Evolutionary conservation across 2,329 filamentous ascomycete species (phyloP), one percentile per base, ranked within the genome.

Genomic region (Fonsecaea monophora): DNA sequence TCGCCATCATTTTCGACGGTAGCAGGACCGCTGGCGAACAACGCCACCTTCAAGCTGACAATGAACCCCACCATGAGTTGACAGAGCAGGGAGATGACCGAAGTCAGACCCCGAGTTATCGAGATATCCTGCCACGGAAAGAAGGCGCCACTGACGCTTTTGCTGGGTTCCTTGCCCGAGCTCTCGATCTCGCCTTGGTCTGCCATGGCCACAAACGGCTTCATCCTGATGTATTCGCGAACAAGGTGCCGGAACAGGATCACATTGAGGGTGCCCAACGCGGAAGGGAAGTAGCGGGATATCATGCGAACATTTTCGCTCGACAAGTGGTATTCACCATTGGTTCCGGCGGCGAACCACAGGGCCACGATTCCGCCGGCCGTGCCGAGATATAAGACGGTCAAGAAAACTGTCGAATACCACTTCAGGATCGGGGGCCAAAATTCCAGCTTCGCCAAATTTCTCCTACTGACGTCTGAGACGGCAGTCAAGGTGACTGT

Each of bases 221-320:
- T 60, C 62, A 64, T 64, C 21, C 62, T 35, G 35, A 64, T 57
- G n/a, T 32, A 58, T 30, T 64, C 62, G 13, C 62, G 53, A 15
- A 64, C 62, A 53, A 57, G 37, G 8, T 64, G 62, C 15, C 62
- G 62, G 30, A 64, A 64, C 15, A 64, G 42, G 18, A 64, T 55
- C 9, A 64, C 62, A 32, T 55, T 64, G 32, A 60, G 35, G 21
- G 62, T 64, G 15, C 62, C 62, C 12, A 64, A 15, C 5, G 40
- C 54, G n/a, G 62, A 64, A 8, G 62, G 62, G 21, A 64, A 64
- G 48, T 64, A 64, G 5, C 62, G 54, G 25, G 62, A 59, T 58
- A 64, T 60, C 55, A 64, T 60, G 55, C 54, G 62, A 8, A 64
- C 62, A 32, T 64, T 64, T 42, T 64, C 62, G 45, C 62, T 64